Evolutionary conservation across 208 protist genomes (phyloP).

Genomic region (Wallacemonas sp.): DNA sequence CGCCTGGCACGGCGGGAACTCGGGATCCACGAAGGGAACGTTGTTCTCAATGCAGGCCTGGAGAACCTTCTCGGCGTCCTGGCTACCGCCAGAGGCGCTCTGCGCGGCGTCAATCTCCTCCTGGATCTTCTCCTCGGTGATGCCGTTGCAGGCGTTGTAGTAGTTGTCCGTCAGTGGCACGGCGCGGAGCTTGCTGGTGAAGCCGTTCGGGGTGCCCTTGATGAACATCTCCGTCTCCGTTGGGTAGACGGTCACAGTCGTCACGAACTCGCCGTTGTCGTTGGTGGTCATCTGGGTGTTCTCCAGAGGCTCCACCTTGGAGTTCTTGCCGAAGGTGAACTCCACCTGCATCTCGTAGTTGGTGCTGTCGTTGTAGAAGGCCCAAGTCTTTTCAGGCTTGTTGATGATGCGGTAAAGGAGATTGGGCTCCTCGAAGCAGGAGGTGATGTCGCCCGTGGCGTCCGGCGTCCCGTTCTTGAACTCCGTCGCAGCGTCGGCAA

Average conservation of each 20-base stretch:
- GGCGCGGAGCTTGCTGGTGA: conserved; percentile 70
- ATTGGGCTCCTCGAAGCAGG: conserved; percentile 71
- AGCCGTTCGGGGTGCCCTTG: conserved; percentile 53
- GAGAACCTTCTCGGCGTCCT: conserved; percentile 57
- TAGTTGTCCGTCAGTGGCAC: conserved; percentile 65
- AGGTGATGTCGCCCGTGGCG: conserved; percentile 53
- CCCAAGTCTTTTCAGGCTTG: conserved; percentile 71
- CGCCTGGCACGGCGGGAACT: conserved; percentile 72
- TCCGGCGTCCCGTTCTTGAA: too few relatives aligned
- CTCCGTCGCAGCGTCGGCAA: too few relatives aligned
- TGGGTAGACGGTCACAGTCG: conserved; percentile 69
- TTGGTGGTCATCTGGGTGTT: conserved; percentile 57
- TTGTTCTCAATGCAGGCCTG: conserved; percentile 55
- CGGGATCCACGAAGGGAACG: conserved; percentile 77
- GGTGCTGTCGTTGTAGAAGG: conserved; percentile 85
- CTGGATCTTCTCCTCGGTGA: conserved; percentile 49
- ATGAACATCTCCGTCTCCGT: conserved; percentile 80
- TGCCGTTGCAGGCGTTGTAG: conserved; percentile 62
- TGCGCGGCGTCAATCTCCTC: conserved; percentile 50
- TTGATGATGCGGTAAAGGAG: conserved; percentile 79
- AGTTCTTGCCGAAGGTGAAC: conserved; percentile 69
- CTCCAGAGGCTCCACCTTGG: conserved; percentile 57
- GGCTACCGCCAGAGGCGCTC: conserved; percentile 46
- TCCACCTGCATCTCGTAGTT: conserved; percentile 78
- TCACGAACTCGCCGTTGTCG: conserved; percentile 46